Percentiles rank a stretch among this genome's conserved stretches.
Evolutionary conservation across 2,329 filamentous ascomycete genomes (phyloP).

Genomic region (Fusarium algeriense): DNA sequence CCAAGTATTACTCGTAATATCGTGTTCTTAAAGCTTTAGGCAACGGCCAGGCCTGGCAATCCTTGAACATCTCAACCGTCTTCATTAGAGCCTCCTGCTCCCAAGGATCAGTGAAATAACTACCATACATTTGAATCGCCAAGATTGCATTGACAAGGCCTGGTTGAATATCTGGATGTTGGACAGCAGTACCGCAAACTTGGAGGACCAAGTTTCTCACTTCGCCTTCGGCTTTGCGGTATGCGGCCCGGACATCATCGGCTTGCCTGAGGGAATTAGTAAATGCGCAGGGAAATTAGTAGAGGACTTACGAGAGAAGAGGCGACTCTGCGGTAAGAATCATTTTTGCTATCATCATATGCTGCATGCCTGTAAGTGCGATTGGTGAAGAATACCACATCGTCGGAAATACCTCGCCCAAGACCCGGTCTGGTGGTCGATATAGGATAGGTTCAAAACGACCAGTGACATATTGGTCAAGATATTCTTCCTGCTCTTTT

Average conservation of each 20-base stretch:
- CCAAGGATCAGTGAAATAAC: constrained; percentile 41
- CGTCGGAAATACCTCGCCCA: constrained; percentile 36
- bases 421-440: constrained; percentile 6
- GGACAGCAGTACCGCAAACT: constrained; percentile 35
- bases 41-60: constrained; percentile 38
- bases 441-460: constrained; percentile 28
- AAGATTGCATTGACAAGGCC: constrained; percentile 35
- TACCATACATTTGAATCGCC: constrained; percentile 36
- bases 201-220: constrained; percentile 33
- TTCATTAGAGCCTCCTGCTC: constrained; percentile 35
- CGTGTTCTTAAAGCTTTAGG: constrained; percentile 17
- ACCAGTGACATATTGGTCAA: background rate
- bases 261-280: background rate
- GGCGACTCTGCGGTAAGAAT: constrained; percentile 36
- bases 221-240: constrained; percentile 25
- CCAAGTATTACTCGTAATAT: background rate
- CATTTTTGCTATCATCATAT: constrained; percentile 45
- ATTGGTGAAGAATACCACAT: constrained; percentile 39
- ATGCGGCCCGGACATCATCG: constrained; percentile 23
- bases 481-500: constrained; percentile 36
- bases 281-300: fast-evolving
- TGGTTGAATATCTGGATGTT: constrained; percentile 28
- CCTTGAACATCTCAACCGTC: constrained; percentile 35
- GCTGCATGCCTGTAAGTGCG: constrained; percentile 39
- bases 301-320: constrained; percentile 11